Conservation (phyloP, 2,329 filamentous ascomycete species). For the Periglandula ipomoeae region DNA sequence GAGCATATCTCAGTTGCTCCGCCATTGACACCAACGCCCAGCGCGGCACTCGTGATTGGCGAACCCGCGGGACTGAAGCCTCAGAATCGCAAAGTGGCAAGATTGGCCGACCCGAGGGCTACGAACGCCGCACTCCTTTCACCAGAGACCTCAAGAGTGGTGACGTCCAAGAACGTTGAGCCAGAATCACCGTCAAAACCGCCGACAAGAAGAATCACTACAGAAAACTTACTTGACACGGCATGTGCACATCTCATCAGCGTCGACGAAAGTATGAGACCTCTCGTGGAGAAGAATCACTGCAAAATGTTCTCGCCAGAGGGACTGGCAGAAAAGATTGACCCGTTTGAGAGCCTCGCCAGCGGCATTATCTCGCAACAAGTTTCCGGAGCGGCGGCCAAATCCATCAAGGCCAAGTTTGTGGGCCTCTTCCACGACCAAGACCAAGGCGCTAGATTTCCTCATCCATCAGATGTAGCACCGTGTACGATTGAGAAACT, state of each 20-base stretch:
- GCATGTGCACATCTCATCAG: conserved; percentile 66
- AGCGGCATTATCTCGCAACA: conserved; percentile 94
- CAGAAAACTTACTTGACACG: conserved; percentile 62
- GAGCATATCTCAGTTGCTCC: conserved; percentile 17
- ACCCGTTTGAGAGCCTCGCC: conserved; percentile 76
- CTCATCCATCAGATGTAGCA: conserved; percentile 65
- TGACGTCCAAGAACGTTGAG: conserved; percentile 40
- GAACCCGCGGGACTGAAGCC: conserved; percentile 26
- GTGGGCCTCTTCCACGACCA: conserved; percentile 56
- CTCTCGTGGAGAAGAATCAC: conserved; percentile 62
- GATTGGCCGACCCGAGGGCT: conserved; percentile 52
- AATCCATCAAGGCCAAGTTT: conserved; percentile 81
- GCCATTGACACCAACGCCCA: conserved; percentile 39
- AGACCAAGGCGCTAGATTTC: conserved; percentile 45
- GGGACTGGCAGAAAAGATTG: conserved; percentile 73
- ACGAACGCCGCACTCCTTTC: conserved; percentile 67
- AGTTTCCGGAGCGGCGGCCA: conserved; percentile 86
- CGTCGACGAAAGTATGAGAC: conserved; percentile 62
- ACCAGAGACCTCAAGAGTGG: conserved; percentile 56
- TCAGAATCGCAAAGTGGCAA: conserved; percentile 32
- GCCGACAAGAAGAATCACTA: conserved; percentile 39
- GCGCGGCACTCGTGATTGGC: conserved; percentile 30
- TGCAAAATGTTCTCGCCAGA: conserved; percentile 75
- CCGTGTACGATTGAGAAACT: conserved; percentile 54
- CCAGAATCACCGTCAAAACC: conserved; percentile 37